Evolutionary conservation across 1,284 basidiomycete genomes (phyloP).

Genomic region (Boletellus deceptivus): DNA sequence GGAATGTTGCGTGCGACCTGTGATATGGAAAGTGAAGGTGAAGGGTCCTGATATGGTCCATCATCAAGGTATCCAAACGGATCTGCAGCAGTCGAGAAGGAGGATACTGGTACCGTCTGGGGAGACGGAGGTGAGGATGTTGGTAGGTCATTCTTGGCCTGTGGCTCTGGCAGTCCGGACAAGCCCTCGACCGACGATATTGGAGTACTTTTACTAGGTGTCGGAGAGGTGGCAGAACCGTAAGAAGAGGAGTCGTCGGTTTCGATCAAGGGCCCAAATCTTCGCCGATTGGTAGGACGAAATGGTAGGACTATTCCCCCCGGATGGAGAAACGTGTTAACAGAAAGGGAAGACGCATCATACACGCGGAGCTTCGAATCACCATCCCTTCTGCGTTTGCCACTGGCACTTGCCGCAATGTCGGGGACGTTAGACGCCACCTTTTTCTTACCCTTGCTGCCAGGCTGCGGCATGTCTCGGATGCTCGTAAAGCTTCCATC

Average conservation of each 20-base stretch:
- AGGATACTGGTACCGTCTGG: not conserved
- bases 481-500: slow-evolving; percentile 58
- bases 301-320: slow-evolving; percentile 35
- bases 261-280: slow-evolving; percentile 32
- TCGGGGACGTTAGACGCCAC: slow-evolving; percentile 13
- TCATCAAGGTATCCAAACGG: slow-evolving; percentile 56
- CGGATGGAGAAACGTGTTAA: slow-evolving; percentile 53
- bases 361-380: slow-evolving; percentile 52
- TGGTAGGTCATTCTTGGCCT: not conserved
- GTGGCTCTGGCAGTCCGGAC: not conserved
- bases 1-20: slow-evolving; percentile 35
- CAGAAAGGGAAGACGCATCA: slow-evolving; percentile 50
- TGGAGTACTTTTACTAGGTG: not conserved
- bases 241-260: slow-evolving; percentile 5
- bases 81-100: slow-evolving; percentile 29
- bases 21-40: slow-evolving; percentile 26
- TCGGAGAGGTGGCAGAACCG: slow-evolving; percentile 2
- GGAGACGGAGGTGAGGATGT: not conserved
- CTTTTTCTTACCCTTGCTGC: slow-evolving; percentile 54
- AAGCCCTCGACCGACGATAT: not conserved
- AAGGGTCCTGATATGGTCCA: slow-evolving; percentile 27
- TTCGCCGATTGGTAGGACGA: slow-evolving; percentile 43
- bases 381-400: slow-evolving; percentile 57
- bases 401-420: slow-evolving; percentile 14
- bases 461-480: slow-evolving; percentile 46